Base-by-base conservation (phyloP, 2,329 filamentous ascomycete species). In the Magnaporthiopsis rhizophila region DNA sequence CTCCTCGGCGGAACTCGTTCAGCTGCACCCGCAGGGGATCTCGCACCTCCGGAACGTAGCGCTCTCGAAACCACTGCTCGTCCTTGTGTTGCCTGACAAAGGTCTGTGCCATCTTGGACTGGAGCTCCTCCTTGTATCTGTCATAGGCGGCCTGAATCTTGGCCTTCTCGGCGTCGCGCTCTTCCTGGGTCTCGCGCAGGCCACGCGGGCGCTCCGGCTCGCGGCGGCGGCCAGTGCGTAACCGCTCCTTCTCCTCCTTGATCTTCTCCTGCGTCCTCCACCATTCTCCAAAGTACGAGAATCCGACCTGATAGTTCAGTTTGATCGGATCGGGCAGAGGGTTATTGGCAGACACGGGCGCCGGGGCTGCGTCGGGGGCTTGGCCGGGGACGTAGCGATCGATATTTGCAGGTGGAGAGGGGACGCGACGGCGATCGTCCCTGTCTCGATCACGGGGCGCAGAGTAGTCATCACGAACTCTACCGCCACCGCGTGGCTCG, bases 1-100 rank as follows among this genome's bases (percentile, higher is more conserved):
- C 86, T 18, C 85, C 86, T 57, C 88, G 86, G 60, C 96, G 89
- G 73, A 91, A 92, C 60, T 92, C 89, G 74, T 89, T 89, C 63
- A 98, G 80, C 71, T 91, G 89, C 66, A 81, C 80, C 64, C 89
- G 88, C 71, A 97, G 86, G 2, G 84, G 82, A 68, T 93, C 88
- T 63, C 91, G 84, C 64, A 94, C 86, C 69, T 95, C 91, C 0
- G 91, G 86, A 36, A 96, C 88, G 71, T 99, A 99, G 73, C 92
- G 88, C 77, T 99, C 95, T 70, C 89, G 91, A 79, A 99, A 99
- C 95, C 95, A 99, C 74, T 99, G 94, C 75, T 99, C 95, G 58
- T 88, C 87, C 74, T 96, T 97, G 77, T 99, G 95, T 70, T 92
- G 89, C 62, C 89, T 86, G 58, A 99, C 95, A 74, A 99, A 99